Conservation (phyloP, 805 yeast genomes). For the Yamadazyma laniorum region DNA sequence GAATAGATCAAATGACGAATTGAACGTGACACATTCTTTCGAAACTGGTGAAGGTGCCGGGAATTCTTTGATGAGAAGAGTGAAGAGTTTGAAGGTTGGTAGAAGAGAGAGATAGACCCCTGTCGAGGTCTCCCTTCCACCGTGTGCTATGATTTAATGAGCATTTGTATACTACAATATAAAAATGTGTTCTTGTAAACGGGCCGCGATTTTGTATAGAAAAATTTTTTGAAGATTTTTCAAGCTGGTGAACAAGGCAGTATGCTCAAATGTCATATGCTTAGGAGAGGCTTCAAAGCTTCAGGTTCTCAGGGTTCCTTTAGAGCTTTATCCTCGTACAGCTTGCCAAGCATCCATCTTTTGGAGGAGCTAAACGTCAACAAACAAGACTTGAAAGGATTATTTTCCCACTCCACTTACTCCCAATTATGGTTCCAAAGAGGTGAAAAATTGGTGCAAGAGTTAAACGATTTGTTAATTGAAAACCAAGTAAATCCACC, state of each 20-base stretch:
- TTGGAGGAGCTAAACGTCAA: constrained; percentile 29
- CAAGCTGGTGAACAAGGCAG: not conserved
- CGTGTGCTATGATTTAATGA: constrained; percentile 7
- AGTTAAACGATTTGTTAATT: constrained; percentile 33
- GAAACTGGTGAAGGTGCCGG: constrained; percentile 26
- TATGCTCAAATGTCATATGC: constrained; percentile 4
- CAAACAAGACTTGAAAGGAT: constrained; percentile 31
- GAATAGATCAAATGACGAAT: constrained; percentile 23
- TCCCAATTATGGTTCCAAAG: constrained; percentile 39
- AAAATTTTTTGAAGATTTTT: not conserved
- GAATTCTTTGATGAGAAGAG: constrained; percentile 73
- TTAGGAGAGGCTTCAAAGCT: not conserved
- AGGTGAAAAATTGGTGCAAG: constrained; percentile 33
- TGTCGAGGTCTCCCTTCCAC: not conserved
- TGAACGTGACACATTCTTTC: constrained; percentile 12
- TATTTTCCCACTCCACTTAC: constrained; percentile 31
- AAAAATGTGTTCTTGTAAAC: constrained; percentile 3
- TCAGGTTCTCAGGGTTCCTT: not conserved
- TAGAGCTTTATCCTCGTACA: constrained; percentile 17
- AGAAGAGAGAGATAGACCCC: constrained; percentile 26
- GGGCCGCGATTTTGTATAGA: not conserved
- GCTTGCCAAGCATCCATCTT: constrained; percentile 30
- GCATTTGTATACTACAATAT: constrained; percentile 8
- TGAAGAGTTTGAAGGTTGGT: constrained; percentile 85
- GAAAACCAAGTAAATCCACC: constrained; percentile 25